Conservation (phyloP, 305 asterid species). For the Ajuga reptans region DNA sequence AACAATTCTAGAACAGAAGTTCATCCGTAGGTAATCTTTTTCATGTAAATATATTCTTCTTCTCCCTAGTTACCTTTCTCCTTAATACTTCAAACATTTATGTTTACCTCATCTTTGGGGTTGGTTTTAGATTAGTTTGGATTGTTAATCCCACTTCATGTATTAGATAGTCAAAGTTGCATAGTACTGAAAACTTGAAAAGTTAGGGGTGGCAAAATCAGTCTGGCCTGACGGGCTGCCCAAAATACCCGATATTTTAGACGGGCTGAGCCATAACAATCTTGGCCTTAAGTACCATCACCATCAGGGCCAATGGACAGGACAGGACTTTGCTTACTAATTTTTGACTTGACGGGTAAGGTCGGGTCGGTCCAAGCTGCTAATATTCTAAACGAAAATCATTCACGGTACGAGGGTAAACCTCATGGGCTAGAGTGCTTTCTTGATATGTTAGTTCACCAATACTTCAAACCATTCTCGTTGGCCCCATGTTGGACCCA, state of each 20-base stretch:
- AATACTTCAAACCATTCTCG: not conserved
- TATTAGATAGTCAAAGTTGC: too few species aligned
- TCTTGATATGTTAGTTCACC: not conserved
- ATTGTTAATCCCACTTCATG: not conserved
- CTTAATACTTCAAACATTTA: not conserved
- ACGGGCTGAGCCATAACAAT: too few species aligned
- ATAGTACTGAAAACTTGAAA: too few species aligned
- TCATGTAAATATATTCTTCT: slow-evolving; percentile 20
- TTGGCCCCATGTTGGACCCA: not conserved
- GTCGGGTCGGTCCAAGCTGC: too few species aligned
- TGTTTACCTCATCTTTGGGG: not conserved
- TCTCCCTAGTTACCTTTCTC: not conserved
- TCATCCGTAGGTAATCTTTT: not conserved
- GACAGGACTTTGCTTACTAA: too few species aligned
- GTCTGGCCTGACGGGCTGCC: too few species aligned
- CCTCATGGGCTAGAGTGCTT: not conserved
- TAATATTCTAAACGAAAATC: too few species aligned
- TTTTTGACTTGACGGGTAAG: too few species aligned
- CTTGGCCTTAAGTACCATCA: too few species aligned
- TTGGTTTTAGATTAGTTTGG: not conserved
- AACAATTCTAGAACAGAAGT: not conserved
- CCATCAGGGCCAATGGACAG: too few species aligned
- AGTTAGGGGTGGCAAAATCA: too few species aligned
- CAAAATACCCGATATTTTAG: too few species aligned
- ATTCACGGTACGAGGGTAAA: not conserved